A percentile compares a stretch with the other conserved stretches of the same genome.
phyloP scores from a whole-genome alignment of 2,329 filamentous ascomycete species.

The Cladorrhinum sp. region DNA sequence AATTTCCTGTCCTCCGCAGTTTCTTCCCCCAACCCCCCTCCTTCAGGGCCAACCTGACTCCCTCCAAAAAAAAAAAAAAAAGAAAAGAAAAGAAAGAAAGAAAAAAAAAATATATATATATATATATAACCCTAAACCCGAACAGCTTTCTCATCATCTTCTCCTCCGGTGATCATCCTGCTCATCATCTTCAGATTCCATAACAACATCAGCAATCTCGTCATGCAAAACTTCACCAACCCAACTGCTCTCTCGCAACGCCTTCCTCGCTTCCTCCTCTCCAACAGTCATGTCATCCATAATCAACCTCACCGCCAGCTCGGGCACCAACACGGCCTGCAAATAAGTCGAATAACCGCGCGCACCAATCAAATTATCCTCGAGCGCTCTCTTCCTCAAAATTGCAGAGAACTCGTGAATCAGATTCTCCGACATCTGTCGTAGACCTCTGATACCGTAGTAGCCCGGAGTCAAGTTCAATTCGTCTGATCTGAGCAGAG shows the following conservation, averaged over 20 bases:
- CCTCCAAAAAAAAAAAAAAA: background rate
- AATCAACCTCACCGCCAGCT: constrained; percentile 55
- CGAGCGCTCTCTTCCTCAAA: constrained; percentile 59
- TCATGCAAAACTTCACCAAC: constrained; percentile 68
- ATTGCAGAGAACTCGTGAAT: constrained; percentile 57
- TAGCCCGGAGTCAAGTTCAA: constrained; percentile 68
- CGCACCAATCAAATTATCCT: constrained; percentile 63
- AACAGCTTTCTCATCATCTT: background rate
- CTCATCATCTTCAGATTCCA: constrained; percentile 16
- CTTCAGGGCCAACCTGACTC: no score
- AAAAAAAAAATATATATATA: background rate
- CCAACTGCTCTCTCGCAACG: constrained; percentile 64
- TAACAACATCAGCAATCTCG: constrained; percentile 55
- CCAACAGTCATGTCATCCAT: constrained; percentile 53
- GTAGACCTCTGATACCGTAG: constrained; percentile 73
- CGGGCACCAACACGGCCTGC: constrained; percentile 73
- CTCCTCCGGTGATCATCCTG: background rate
- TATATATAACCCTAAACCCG: background rate
- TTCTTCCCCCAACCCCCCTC: no score
- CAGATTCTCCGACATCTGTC: constrained; percentile 68
- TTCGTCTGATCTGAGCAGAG: constrained; percentile 55
- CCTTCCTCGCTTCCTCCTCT: constrained; percentile 44
- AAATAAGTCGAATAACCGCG: constrained; percentile 67
- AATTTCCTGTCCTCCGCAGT: no score
- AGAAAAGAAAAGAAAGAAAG: background rate